These are phyloP conservation scores for Bocquillonia castaneifolia DNA, from an alignment of 441 rosid genomes.

Conservation along the genomic window DNA sequence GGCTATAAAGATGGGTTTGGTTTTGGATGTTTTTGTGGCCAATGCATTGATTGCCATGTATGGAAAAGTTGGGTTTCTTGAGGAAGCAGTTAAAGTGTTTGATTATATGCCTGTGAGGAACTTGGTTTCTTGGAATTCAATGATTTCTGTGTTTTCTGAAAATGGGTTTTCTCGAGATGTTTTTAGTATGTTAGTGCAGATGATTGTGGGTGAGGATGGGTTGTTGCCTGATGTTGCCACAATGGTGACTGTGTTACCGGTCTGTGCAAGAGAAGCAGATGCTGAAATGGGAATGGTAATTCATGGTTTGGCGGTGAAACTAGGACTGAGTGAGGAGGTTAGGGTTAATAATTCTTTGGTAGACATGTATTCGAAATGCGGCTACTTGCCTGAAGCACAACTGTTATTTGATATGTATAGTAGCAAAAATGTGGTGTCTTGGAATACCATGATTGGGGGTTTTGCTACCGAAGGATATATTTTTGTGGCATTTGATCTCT, in stretches of 20 bases:
- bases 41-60: constrained; percentile 49
- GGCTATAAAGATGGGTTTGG: constrained; percentile 46
- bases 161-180: constrained; percentile 38
- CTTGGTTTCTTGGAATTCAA: constrained; percentile 66
- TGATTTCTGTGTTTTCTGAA: constrained; percentile 44
- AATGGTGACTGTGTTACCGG: constrained; percentile 48
- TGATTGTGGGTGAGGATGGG: constrained; percentile 36
- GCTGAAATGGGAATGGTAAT: constrained; percentile 38
- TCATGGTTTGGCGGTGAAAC: constrained; percentile 55
- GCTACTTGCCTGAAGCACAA: constrained; percentile 39
- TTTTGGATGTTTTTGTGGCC: constrained; percentile 47
- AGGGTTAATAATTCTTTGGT: constrained; percentile 53
- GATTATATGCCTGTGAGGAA: constrained; percentile 46
- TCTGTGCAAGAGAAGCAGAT: constrained; percentile 45
- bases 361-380: constrained; percentile 61
- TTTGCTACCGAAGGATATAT: constrained; percentile 39
- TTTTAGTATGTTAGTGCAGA: constrained; percentile 35
- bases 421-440: constrained; percentile 50
- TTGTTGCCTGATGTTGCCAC: constrained; percentile 51
- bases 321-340: constrained; percentile 41
- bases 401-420: constrained; percentile 37
- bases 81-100: constrained; percentile 38
- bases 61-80: constrained; percentile 41
- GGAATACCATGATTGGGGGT: constrained; percentile 56
- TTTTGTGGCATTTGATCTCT: constrained; percentile 32